Conservation (phyloP, 176 grass and related monocot species). For the Juncus inflexus region DNA sequence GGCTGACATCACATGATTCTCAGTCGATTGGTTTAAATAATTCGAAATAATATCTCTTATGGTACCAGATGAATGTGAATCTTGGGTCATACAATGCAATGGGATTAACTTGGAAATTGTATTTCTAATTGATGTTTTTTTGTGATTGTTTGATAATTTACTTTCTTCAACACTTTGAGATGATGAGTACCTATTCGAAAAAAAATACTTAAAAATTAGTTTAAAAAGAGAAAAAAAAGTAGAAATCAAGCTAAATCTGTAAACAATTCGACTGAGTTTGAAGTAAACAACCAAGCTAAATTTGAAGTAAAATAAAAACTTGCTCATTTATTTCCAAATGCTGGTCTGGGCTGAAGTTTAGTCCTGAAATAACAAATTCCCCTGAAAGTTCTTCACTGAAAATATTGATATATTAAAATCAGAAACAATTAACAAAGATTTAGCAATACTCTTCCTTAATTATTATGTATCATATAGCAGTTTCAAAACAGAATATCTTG, state of each 20-base stretch:
- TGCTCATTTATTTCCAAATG: constrained; percentile 45
- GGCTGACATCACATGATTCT: constrained; percentile 62
- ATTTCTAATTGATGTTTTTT: constrained; percentile 29
- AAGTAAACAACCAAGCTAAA: constrained; percentile 4
- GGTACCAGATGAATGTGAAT: constrained; percentile 35
- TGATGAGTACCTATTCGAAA: not conserved
- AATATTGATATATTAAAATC: constrained; percentile 28
- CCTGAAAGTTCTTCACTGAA: constrained; percentile 50
- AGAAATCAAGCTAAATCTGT: not conserved
- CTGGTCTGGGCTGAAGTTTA: constrained; percentile 32
- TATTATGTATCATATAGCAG: not conserved
- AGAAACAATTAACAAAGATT: constrained; percentile 10
- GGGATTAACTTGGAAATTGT: constrained; percentile 52
- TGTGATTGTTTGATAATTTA: constrained; percentile 24
- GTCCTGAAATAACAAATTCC: constrained; percentile 63
- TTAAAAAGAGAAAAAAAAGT: constrained; percentile 7
- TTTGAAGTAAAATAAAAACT: constrained; percentile 32
- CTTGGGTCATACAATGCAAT: constrained; percentile 43
- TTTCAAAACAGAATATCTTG: constrained; percentile 1
- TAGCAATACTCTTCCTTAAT: not conserved
- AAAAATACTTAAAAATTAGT: not conserved
- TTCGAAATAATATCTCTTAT: constrained; percentile 51
- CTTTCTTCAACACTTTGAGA: constrained; percentile 24
- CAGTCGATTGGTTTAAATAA: constrained; percentile 44
- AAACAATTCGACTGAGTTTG: too few relatives aligned